Evolutionary conservation across 345 rosid species (phyloP), one percentile per base, ranked within the genome.

Genomic region (Gossypium mustelinum): DNA sequence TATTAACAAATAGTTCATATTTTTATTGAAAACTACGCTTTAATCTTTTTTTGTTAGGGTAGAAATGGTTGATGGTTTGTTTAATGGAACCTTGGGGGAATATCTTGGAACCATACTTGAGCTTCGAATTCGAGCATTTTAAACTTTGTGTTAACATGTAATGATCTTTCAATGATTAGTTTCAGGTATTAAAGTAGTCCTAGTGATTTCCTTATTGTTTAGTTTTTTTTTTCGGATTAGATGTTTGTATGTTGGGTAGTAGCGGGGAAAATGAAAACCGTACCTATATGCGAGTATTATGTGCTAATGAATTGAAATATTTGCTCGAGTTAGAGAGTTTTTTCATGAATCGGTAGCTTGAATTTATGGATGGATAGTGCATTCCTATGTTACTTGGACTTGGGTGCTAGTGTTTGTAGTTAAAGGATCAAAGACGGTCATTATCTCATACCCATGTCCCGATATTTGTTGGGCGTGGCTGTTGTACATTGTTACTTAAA

Each of bases 151-250:
- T 44, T 45, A 16, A 17, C 18, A 12, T 22, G 2, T 24, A 48
- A 68, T 68, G 57, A 25, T 52, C 17, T 69, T 25, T 25, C 25
- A 25, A 4, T 69, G 45, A 52, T 69, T 69, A n/a, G 24, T 70
- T 52, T 14, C 60, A 27, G 44, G 22, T 70, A 17, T 52, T 51
- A n/a, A 52, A 29, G 2, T 27, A n/a, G 57, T 68, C 10, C 17
- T 45, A 72, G 73, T 69, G 9, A 51, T 14, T 17, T 69, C 59
- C 4, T 0, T 25, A 51, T 25, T 4, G 16, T 29, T 29, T 29
- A 3, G 34, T 29, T 29, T 0, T 68, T 3, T 69, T 18, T 71
- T 9, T 54, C n/a, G 0, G 10, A 17, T 9, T 20, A 55, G 24
- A 7, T 58, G 27, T 24, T 59, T 9, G 29, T 14, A 17, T 29